Conservation (phyloP, 2,329 filamentous ascomycete species). For the Fusarium cyanostomum region DNA sequence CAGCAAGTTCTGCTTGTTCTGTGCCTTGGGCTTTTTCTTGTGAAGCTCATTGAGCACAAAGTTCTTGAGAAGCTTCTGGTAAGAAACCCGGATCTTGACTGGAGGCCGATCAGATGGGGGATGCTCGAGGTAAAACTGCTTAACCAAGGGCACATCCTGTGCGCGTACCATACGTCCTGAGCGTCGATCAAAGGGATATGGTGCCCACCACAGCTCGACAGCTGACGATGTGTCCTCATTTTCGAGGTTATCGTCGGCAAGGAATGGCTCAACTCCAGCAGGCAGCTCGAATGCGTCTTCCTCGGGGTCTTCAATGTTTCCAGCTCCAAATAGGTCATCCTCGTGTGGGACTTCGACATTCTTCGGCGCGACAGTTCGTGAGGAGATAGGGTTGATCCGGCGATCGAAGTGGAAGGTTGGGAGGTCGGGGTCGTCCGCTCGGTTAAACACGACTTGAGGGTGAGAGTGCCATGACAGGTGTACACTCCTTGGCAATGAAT, state of each 20-base stretch:
- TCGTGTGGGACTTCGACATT: conserved; percentile 93
- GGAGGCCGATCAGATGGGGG: conserved; percentile 85
- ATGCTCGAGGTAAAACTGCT: conserved; percentile 98
- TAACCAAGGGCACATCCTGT: conserved; percentile 95
- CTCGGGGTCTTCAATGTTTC: conserved; percentile 76
- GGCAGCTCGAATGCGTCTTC: conserved; percentile 89
- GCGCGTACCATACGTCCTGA: conserved; percentile 97
- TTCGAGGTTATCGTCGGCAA: conserved; percentile 88
- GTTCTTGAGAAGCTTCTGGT: conserved; percentile 96
- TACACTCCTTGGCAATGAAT: conserved; percentile 93
- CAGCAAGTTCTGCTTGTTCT: conserved; percentile 93
- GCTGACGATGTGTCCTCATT: conserved; percentile 90
- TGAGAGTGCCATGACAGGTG: conserved; percentile 93
- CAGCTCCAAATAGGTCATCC: conserved; percentile 88
- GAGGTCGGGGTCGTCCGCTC: conserved; percentile 85
- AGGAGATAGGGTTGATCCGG: conserved; percentile 97
- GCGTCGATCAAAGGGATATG: conserved; percentile 92
- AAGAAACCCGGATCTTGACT: conserved; percentile 97
- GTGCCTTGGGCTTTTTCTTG: conserved; percentile 93
- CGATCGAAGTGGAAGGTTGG: conserved; percentile 98
- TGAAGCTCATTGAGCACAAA: conserved; percentile 97
- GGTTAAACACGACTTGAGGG: conserved; percentile 91
- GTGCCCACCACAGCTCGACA: conserved; percentile 97
- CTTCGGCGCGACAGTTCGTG: conserved; percentile 90
- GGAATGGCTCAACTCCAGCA: conserved; percentile 82